Percentiles rank a stretch among this genome's conserved stretches.
Conservation (phyloP, 2,329 filamentous ascomycete species). For the Arthroderma sp. region DNA sequence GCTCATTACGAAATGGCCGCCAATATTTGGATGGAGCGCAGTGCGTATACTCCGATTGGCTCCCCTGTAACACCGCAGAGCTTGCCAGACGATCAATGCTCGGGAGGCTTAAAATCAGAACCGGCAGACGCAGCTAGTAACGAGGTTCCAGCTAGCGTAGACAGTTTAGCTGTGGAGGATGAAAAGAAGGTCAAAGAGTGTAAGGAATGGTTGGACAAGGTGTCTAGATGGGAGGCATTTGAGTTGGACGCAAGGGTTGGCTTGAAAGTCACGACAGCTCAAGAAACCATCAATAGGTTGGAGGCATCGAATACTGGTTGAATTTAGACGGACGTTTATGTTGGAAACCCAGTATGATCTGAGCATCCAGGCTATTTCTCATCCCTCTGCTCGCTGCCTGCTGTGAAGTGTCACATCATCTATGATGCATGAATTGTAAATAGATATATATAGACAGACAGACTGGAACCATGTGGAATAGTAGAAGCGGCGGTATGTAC, state of each 20-base stretch:
- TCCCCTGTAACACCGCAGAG: no score
- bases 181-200: constrained; percentile 37
- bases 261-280: constrained; percentile 34
- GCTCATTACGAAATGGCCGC: constrained; percentile 81
- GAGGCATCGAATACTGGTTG: constrained; percentile 17
- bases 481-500: no score
- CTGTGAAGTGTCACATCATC: no score
- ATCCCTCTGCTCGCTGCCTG: no score
- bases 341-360: not conserved
- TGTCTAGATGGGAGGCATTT: constrained; percentile 47
- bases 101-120: not conserved
- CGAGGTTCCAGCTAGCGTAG: not conserved
- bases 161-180: constrained; percentile 14
- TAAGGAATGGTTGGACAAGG: constrained; percentile 43
- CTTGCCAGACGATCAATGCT: no score
- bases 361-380: not conserved
- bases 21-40: constrained; percentile 58
- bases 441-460: no score
- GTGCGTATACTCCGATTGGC: constrained; percentile 18
- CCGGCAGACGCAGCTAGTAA: not conserved
- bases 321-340: not conserved
- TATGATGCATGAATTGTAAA: no score
- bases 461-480: no score
- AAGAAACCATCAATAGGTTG: constrained; percentile 33
- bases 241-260: constrained; percentile 47